Evolutionary conservation across 768 basidiomycete species (phyloP), one percentile per base, ranked within the genome.

Genomic region (Tricholoma sp.): DNA sequence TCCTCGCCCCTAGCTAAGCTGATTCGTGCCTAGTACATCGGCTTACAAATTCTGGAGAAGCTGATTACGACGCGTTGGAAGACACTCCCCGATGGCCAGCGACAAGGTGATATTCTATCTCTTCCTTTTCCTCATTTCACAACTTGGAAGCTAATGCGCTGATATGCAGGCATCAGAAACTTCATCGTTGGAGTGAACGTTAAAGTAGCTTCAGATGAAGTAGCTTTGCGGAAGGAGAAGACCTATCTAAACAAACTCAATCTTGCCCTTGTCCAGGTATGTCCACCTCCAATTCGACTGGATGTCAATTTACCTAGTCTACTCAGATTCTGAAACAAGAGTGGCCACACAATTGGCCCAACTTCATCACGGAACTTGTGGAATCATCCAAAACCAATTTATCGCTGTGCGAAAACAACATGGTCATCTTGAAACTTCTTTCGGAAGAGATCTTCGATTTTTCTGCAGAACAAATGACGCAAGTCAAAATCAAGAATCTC

Each of bases 281-380:
- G 80, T 70, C 15, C 17, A 28, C 50, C 42, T 52, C 58, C n/a
- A n/a, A 32, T 36, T 6, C 52, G 49, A 17, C 59, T 37, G 55
- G 13, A 56, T 58, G 15, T 36, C n/a, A 42, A 55, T 57, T 24
- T 47, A 52, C 49, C 9, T n/a, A n/a, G 36, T 55, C 44, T 17
- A 3, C 32, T 17, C 66, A 99, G 94, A 97, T 99, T 59, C 77
- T 99, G 60, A 99, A 98, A 74, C 97, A 98, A 77, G 97, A 98
- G 70, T 99, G 97, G 97, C 96, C 96, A 20, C 92, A 97, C 70
- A 94, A 96, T 66, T 99, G 97, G 97, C 95, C 96, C 31, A 91
- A 82, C 18, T 98, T 98, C 78, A 97, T 98, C 65, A 85, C 91
- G 10, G 95, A 98, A 72, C 90, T 98, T 50, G 94, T 98, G 58